phyloP scores from a whole-genome alignment of 2,329 filamentous ascomycete species.

The Pezicula radicicola region DNA sequence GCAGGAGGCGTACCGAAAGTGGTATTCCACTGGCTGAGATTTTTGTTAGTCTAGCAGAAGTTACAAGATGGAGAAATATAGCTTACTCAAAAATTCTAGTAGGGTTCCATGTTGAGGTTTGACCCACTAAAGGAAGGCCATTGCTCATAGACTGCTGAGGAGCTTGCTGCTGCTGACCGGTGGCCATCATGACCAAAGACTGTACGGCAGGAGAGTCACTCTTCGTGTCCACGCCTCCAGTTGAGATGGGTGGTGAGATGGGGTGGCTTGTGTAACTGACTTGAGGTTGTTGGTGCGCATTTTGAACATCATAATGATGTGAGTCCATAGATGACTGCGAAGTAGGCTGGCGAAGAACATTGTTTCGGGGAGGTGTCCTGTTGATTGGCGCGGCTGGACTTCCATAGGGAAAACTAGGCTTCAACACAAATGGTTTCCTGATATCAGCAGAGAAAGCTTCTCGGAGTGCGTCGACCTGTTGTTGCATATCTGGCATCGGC shows the following conservation, averaged over 20 bases:
- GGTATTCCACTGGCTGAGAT: slow-evolving; percentile 82
- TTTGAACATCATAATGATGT: slow-evolving; percentile 46
- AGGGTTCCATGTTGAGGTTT: slow-evolving; percentile 76
- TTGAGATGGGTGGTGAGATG: slow-evolving; percentile 78
- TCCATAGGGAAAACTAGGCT: slow-evolving; percentile 81
- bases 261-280: slow-evolving; percentile 69
- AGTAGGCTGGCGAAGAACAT: slow-evolving; percentile 21
- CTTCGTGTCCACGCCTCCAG: slow-evolving; percentile 69
- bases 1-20: slow-evolving; percentile 68
- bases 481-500: slow-evolving; percentile 87
- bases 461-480: slow-evolving; percentile 83
- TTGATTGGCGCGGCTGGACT: slow-evolving; percentile 51
- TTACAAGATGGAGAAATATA: neutral
- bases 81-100: slow-evolving; percentile 87
- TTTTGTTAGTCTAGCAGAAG: slow-evolving; percentile 21
- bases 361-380: slow-evolving; percentile 18
- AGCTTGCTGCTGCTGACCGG: slow-evolving; percentile 34
- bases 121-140: slow-evolving; percentile 54
- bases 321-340: slow-evolving; percentile 31
- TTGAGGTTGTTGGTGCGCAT: slow-evolving; percentile 49
- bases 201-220: slow-evolving; percentile 72
- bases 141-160: slow-evolving; percentile 50
- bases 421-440: slow-evolving; percentile 83
- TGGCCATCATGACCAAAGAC: slow-evolving; percentile 69
- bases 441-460: slow-evolving; percentile 88